Percentiles rank a stretch among this genome's conserved stretches.
Evolutionary conservation across 1,139 yeast species (phyloP).

Genomic region (Scheffersomyces segobiensis): DNA sequence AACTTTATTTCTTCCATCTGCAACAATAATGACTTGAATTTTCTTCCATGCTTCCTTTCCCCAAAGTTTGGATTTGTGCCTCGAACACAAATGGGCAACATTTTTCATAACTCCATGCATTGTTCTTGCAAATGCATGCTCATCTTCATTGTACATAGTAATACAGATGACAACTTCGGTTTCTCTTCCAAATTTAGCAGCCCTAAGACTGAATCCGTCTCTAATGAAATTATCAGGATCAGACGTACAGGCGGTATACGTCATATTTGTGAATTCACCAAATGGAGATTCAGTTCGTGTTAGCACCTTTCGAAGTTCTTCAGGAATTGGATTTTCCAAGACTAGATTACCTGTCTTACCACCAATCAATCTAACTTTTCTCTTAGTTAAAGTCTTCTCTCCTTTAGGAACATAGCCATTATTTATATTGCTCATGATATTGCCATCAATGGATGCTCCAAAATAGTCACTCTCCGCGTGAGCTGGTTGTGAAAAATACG

Average conservation of each 20-base stretch:
- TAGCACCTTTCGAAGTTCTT: conserved; percentile 73
- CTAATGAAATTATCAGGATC: conserved; percentile 82
- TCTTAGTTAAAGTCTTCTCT: conserved; percentile 35
- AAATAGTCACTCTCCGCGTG: conserved; percentile 37
- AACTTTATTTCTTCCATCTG: conserved; percentile 91
- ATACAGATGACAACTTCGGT: conserved; percentile 88
- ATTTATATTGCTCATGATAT: conserved; percentile 45
- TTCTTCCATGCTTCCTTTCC: conserved; percentile 96
- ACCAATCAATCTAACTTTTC: conserved; percentile 63
- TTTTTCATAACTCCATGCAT: conserved; percentile 92
- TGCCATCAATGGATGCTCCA: conserved; percentile 46
- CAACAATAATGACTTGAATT: conserved; percentile 82
- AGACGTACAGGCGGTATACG: conserved; percentile 91
- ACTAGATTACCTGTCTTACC: conserved; percentile 74
- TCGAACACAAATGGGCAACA: conserved; percentile 79
- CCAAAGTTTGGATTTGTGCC: conserved; percentile 84
- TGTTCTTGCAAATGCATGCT: conserved; percentile 82
- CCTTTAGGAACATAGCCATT: conserved; percentile 40
- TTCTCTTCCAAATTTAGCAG: conserved; percentile 81
- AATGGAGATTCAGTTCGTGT: conserved; percentile 74
- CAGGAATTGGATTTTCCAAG: conserved; percentile 90
- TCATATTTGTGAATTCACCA: conserved; percentile 92
- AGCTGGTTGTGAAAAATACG: conserved; percentile 20
- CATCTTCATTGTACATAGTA: conserved; percentile 97
- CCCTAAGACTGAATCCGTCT: conserved; percentile 81